These are phyloP conservation scores for Cutaneotrichosporon sp. DNA, from an alignment of 1,284 basidiomycete species.

Conservation along the genomic window DNA sequence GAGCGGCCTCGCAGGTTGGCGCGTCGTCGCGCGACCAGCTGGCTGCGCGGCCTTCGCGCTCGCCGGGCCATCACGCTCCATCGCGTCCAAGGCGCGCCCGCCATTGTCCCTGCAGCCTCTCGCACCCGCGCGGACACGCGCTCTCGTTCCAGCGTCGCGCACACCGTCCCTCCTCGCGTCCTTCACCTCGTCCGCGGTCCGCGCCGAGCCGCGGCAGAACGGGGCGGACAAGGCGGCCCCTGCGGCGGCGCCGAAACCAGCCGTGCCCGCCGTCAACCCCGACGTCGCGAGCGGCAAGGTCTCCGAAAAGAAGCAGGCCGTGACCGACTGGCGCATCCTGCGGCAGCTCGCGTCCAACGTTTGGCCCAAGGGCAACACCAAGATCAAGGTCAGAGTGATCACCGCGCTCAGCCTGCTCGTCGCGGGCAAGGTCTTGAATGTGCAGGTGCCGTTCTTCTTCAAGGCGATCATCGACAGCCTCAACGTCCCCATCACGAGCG, in stretches of 20 bases:
- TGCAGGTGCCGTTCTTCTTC: conserved; percentile 96
- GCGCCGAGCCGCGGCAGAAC: neutral
- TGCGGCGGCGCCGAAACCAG: neutral
- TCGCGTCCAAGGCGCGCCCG: neutral
- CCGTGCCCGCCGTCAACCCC: conserved; percentile 10
- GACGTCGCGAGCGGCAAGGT: conserved; percentile 18
- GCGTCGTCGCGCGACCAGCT: conserved; percentile 3
- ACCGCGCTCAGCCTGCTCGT: conserved; percentile 80
- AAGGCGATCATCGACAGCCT: conserved; percentile 87
- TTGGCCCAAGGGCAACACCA: conserved; percentile 60
- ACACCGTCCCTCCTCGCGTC: neutral
- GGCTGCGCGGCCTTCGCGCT: neutral
- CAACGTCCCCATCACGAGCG: conserved; percentile 76
- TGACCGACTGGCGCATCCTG: conserved; percentile 60
- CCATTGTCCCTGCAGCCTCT: neutral
- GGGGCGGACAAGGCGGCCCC: neutral
- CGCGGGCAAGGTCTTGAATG: conserved; percentile 90
- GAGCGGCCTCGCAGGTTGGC: conserved; percentile 9
- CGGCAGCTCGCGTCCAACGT: conserved; percentile 60
- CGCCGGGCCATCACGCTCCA: conserved; percentile 1
- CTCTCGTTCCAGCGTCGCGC: neutral
- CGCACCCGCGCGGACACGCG: neutral
- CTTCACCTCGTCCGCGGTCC: neutral
- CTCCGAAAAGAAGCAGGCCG: conserved; percentile 32
- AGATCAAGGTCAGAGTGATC: conserved; percentile 70